Conservation (phyloP, 306 rosid genomes). For the Sphenostylis stenocarpa region DNA sequence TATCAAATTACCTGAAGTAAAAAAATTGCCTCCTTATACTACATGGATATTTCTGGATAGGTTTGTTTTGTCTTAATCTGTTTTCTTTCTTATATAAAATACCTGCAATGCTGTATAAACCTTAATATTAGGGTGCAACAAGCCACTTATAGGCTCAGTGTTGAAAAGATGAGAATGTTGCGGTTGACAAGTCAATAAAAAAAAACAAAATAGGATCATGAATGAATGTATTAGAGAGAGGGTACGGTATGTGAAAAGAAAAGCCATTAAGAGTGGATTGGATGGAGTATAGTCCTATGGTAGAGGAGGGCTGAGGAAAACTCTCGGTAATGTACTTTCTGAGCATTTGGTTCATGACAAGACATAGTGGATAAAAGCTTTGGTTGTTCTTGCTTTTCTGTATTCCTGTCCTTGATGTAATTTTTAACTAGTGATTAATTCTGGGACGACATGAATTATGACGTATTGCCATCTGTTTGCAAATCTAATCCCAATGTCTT, state of each 20-base stretch:
- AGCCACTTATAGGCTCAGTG: background rate
- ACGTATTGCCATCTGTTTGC: background rate
- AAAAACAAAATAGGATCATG: background rate
- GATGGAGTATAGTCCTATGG: background rate
- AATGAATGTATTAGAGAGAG: background rate
- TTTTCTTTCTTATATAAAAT: constrained; percentile 14
- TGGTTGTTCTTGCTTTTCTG: constrained; percentile 2
- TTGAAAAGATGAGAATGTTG: background rate
- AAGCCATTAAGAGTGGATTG: background rate
- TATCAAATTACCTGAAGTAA: constrained; percentile 76
- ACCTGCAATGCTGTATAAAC: background rate
- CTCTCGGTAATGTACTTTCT: background rate
- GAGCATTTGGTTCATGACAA: background rate
- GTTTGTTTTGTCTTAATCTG: constrained; percentile 42
- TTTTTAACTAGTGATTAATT: constrained; percentile 5
- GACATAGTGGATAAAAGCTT: background rate
- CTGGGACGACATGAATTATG: constrained; percentile 1
- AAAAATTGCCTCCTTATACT: constrained; percentile 92
- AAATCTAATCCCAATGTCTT: background rate
- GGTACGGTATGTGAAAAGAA: background rate
- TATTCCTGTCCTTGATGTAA: background rate
- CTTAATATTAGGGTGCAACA: background rate
- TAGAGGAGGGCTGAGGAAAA: background rate
- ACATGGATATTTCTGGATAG: constrained; percentile 98
- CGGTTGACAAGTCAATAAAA: background rate